Conservation (phyloP, 805 yeast species). For the Candida succiphila region DNA sequence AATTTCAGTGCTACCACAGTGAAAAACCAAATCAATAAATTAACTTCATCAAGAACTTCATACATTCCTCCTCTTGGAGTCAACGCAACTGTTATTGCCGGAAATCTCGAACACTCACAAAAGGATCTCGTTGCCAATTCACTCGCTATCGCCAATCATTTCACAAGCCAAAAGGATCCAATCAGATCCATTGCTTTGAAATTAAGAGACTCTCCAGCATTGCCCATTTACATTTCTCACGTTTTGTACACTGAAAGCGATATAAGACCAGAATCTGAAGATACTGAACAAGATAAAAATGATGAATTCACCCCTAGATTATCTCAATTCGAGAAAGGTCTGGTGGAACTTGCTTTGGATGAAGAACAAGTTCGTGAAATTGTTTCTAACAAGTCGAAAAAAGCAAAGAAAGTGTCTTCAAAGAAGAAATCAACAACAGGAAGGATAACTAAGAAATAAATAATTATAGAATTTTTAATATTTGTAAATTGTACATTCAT, state of each 20-base stretch:
- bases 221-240: conserved; percentile 73
- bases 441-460: not conserved
- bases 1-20: conserved; percentile 39
- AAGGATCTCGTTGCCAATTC: conserved; percentile 52
- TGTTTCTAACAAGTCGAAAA: conserved; percentile 45
- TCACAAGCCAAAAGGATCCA: conserved; percentile 24
- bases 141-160: conserved; percentile 37
- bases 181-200: conserved; percentile 58
- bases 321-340: conserved; percentile 61
- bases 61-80: conserved; percentile 68
- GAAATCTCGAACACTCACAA: conserved; percentile 36
- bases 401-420: conserved; percentile 16
- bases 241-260: conserved; percentile 42
- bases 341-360: conserved; percentile 72
- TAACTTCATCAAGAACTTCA: conserved; percentile 43
- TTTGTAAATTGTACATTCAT: conserved; percentile 1
- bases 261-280: conserved; percentile 25
- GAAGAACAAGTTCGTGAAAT: conserved; percentile 57
- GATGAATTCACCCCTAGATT: conserved; percentile 30
- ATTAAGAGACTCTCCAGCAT: conserved; percentile 63
- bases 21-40: conserved; percentile 47
- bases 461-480: not conserved
- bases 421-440: not conserved
- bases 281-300: conserved; percentile 9
- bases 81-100: conserved; percentile 56